A percentile compares a stretch with the other conserved stretches of the same genome.
These are phyloP conservation scores for Colletotrichum eleusines DNA, from an alignment of 2,329 filamentous ascomycete genomes.

Conservation along the genomic window DNA sequence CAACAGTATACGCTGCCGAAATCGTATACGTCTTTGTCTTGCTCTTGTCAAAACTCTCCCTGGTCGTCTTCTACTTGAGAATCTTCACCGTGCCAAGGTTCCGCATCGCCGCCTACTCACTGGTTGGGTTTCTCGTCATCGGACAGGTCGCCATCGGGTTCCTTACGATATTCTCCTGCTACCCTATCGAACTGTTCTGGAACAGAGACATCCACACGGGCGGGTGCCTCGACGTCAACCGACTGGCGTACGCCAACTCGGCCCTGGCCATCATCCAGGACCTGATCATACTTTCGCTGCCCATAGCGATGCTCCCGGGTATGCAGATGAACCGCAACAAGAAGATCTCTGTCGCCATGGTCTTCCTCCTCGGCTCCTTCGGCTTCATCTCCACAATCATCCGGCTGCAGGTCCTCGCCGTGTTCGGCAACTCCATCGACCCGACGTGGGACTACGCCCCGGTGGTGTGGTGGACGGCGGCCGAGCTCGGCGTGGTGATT, in stretches of 20 bases:
- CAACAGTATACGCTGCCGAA: slow-evolving; percentile 43
- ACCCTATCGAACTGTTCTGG: slow-evolving; percentile 48
- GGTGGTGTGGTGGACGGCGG: slow-evolving; percentile 46
- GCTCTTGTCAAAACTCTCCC: slow-evolving; percentile 48
- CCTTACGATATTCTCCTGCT: slow-evolving; percentile 49
- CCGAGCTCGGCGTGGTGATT: slow-evolving; percentile 44
- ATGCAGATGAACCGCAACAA: slow-evolving; percentile 66
- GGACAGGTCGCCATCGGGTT: slow-evolving; percentile 49
- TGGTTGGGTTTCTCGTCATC: slow-evolving; percentile 45
- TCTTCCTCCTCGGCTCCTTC: slow-evolving; percentile 42
- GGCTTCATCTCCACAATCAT: slow-evolving; percentile 42
- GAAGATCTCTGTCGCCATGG: slow-evolving; percentile 52
- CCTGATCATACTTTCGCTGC: slow-evolving; percentile 64
- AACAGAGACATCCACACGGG: slow-evolving; percentile 44
- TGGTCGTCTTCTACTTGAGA: slow-evolving; percentile 50
- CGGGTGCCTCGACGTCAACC: slow-evolving; percentile 56
- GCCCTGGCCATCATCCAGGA: slow-evolving; percentile 62
- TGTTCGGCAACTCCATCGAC: slow-evolving; percentile 41
- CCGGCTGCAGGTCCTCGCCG: slow-evolving; percentile 40
- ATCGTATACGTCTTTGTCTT: slow-evolving; percentile 49
- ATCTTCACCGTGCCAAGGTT: slow-evolving; percentile 47
- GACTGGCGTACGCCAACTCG: slow-evolving; percentile 65
- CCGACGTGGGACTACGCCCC: slow-evolving; percentile 42
- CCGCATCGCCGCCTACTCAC: slow-evolving; percentile 45
- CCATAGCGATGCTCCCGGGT: slow-evolving; percentile 66